These are phyloP conservation scores for Saccharomyces pastorianus DNA, from an alignment of 1,139 yeast genomes.

Conservation along the genomic window DNA sequence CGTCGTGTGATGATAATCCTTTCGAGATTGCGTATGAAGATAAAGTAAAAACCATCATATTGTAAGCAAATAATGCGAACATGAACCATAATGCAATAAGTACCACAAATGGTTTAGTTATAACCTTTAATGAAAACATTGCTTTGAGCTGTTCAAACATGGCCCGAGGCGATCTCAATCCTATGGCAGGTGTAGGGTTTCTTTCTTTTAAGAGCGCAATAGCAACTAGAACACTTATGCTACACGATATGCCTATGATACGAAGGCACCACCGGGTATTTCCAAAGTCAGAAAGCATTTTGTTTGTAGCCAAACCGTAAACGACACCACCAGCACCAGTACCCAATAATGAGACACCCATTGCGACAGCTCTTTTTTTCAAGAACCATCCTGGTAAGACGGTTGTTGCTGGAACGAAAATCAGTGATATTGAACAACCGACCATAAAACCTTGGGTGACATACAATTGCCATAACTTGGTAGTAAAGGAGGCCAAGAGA, in stretches of 20 bases:
- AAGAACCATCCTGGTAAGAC: slow-evolving; percentile 57
- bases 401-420: slow-evolving; percentile 52
- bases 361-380: slow-evolving; percentile 48
- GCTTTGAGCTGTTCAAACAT: slow-evolving; percentile 10
- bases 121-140: slow-evolving; percentile 11
- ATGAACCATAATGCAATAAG: slow-evolving; percentile 49
- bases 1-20: slow-evolving; percentile 49
- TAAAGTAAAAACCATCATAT: slow-evolving; percentile 51
- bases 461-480: slow-evolving; percentile 53
- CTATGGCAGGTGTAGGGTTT: slow-evolving; percentile 32
- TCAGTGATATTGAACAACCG: slow-evolving; percentile 52
- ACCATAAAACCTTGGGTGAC: slow-evolving; percentile 61
- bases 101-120: slow-evolving; percentile 16
- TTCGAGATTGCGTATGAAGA: slow-evolving; percentile 54
- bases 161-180: slow-evolving; percentile 14
- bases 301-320: slow-evolving; percentile 36
- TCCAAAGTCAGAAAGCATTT: slow-evolving; percentile 41
- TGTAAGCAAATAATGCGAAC: slow-evolving; percentile 48
- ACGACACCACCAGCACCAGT: slow-evolving; percentile 53
- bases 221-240: slow-evolving; percentile 33
- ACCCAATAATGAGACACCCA: slow-evolving; percentile 48
- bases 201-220: slow-evolving; percentile 42
- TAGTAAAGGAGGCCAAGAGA: slow-evolving; percentile 57
- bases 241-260: slow-evolving; percentile 43
- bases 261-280: slow-evolving; percentile 63